Evolutionary conservation across 805 yeast species (phyloP).

Genomic region (Deakozyma indianensis): DNA sequence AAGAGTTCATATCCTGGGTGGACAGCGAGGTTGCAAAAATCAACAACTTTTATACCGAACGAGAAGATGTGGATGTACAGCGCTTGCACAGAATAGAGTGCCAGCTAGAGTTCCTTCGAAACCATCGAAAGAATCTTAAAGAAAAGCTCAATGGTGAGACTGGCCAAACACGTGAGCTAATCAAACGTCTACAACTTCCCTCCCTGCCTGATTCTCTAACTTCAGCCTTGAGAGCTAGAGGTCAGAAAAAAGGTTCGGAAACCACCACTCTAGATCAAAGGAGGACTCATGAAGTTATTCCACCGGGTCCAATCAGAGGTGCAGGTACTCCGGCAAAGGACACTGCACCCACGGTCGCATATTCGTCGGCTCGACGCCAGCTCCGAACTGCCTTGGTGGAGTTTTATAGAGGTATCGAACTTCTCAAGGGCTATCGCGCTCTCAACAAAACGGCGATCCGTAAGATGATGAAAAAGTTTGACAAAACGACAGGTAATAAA

Average conservation of each 20-base stretch:
- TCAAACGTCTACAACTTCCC: slow-evolving; percentile 9
- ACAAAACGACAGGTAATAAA: slow-evolving; percentile 45
- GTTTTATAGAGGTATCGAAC: slow-evolving; percentile 57
- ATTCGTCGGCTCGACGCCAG: slow-evolving; percentile 49
- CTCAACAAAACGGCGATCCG: slow-evolving; percentile 80
- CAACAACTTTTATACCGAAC: slow-evolving; percentile 42
- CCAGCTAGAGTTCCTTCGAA: slow-evolving; percentile 44
- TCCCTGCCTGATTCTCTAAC: slow-evolving; percentile 6
- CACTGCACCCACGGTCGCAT: slow-evolving; percentile 36
- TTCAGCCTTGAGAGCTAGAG: slow-evolving; percentile 1
- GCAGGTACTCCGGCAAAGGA: slow-evolving; percentile 32
- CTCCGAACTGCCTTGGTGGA: slow-evolving; percentile 57
- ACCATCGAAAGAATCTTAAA: slow-evolving; percentile 28
- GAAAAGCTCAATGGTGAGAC: slow-evolving; percentile 2
- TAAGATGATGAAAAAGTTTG: slow-evolving; percentile 81
- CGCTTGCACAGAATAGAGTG: slow-evolving; percentile 50
- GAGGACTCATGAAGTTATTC: slow-evolving; percentile 7
- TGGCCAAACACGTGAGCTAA: slow-evolving; percentile 1
- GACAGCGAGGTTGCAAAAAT: slow-evolving; percentile 46
- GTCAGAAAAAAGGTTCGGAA: slow-evolving; percentile 1
- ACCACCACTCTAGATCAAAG: slow-evolving; percentile 4
- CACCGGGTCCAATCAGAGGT: slow-evolving; percentile 9
- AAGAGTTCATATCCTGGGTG: slow-evolving; percentile 52
- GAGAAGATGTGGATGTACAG: slow-evolving; percentile 45
- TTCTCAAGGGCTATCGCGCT: slow-evolving; percentile 54